phyloP scores from a whole-genome alignment of 2,329 filamentous ascomycete genomes.

The Diplocarpon mali region DNA sequence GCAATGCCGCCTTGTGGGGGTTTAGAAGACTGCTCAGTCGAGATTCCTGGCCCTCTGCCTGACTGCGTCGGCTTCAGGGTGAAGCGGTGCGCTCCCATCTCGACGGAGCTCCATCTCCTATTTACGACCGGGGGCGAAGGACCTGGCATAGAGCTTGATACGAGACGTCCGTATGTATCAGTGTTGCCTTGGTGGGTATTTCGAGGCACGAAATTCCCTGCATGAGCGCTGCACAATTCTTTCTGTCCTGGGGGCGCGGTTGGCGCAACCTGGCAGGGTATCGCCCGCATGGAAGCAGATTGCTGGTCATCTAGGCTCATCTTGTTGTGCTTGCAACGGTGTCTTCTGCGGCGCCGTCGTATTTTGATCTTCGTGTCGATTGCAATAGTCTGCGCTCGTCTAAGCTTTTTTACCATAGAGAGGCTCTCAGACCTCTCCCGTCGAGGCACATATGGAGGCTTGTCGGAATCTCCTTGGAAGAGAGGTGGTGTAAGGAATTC shows the following conservation, averaged over 20 bases:
- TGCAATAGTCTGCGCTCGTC: constrained; percentile 10
- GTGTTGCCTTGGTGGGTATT: constrained; percentile 1
- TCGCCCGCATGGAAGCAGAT: constrained; percentile 1
- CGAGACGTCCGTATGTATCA: constrained; percentile 1
- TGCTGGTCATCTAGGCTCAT: constrained; percentile 2
- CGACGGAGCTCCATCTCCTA: constrained; percentile 22
- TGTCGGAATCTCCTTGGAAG: constrained; percentile 3
- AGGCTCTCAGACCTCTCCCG: constrained; percentile 12
- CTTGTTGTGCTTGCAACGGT: constrained; percentile 2
- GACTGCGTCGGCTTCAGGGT: not conserved
- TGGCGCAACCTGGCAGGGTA: constrained; percentile 11
- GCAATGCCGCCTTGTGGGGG: too few relatives aligned
- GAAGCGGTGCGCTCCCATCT: constrained; percentile 11
- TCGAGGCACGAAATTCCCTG: constrained; percentile 1
- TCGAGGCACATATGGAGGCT: constrained; percentile 15
- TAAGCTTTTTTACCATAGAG: constrained; percentile 12
- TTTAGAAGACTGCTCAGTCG: too few relatives aligned
- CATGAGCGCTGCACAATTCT: constrained; percentile 3
- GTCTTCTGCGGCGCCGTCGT: not conserved
- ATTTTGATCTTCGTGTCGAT: not conserved
- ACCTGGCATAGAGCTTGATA: constrained; percentile 1
- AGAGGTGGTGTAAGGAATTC: constrained; percentile 9
- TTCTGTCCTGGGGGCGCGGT: constrained; percentile 8
- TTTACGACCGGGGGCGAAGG: constrained; percentile 5
- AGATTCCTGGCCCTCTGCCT: too few relatives aligned